Evolutionary conservation across 352 stramenopile genomes (phyloP).

Genomic region (Proteromonas lacertae): DNA sequence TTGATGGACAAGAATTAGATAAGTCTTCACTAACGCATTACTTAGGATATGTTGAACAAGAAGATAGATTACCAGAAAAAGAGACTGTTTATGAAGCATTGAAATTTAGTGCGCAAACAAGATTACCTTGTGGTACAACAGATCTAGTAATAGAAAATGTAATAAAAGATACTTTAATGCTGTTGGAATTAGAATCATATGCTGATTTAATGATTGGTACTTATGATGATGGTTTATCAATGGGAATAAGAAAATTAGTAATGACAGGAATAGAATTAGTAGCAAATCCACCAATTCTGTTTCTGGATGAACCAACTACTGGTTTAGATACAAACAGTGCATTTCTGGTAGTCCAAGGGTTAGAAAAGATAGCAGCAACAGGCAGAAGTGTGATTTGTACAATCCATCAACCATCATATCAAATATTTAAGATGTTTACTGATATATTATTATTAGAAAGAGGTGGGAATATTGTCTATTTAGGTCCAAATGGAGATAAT

Average conservation of each 20-base stretch:
- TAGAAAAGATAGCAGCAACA: slow-evolving; percentile 34
- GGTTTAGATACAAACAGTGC: slow-evolving; percentile 31
- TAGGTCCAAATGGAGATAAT: slow-evolving; percentile 36
- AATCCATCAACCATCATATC: slow-evolving; percentile 23
- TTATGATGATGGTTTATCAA: slow-evolving; percentile 23
- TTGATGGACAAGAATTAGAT: slow-evolving; percentile 45
- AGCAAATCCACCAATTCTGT: slow-evolving; percentile 50
- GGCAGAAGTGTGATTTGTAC: slow-evolving; percentile 42
- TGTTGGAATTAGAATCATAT: slow-evolving; percentile 17
- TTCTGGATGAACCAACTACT: slow-evolving; percentile 56
- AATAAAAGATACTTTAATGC: slow-evolving; percentile 6
- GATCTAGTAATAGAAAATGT: neutral
- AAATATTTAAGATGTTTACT: slow-evolving; percentile 63
- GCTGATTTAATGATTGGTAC: slow-evolving; percentile 15
- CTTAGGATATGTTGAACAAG: slow-evolving; percentile 55
- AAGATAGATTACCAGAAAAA: slow-evolving; percentile 34
- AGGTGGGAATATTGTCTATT: slow-evolving; percentile 44
- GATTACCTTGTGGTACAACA: slow-evolving; percentile 14
- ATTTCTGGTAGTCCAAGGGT: slow-evolving; percentile 31
- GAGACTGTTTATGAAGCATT: slow-evolving; percentile 49
- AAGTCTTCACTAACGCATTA: slow-evolving; percentile 32
- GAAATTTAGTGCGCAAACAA: slow-evolving; percentile 42
- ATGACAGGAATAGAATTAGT: slow-evolving; percentile 57
- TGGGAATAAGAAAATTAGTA: slow-evolving; percentile 61
- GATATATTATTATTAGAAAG: slow-evolving; percentile 33